Conservation (phyloP, 2,329 filamentous ascomycete species). For the Onygenales sp. region DNA sequence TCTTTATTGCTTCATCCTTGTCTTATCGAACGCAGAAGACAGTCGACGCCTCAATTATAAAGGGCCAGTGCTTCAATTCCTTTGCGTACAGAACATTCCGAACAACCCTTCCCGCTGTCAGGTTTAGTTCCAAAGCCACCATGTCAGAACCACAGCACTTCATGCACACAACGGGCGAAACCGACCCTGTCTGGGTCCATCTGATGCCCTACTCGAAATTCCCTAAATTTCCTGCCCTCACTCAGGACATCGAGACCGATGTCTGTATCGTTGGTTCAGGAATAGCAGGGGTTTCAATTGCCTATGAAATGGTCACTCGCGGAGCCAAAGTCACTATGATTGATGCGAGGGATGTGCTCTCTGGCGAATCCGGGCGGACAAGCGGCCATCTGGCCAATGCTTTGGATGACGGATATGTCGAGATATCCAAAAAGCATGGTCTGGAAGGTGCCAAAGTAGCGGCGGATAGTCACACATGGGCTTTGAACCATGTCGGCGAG, state of each 20-base stretch:
- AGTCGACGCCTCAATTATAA: not conserved
- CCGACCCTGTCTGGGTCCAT: conserved; percentile 46
- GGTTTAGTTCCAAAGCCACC: not conserved
- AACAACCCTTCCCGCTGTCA: not conserved
- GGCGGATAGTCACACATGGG: conserved; percentile 48
- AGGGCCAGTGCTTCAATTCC: not conserved
- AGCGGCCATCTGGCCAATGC: conserved; percentile 46
- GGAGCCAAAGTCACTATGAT: conserved; percentile 43
- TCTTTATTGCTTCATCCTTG: not conserved
- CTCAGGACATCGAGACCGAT: conserved; percentile 37
- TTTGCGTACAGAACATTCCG: not conserved
- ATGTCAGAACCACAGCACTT: conserved; percentile 16
- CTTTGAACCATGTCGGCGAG: conserved; percentile 42
- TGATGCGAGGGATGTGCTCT: conserved; percentile 45
- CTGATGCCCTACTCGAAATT: conserved; percentile 36
- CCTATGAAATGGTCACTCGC: conserved; percentile 45
- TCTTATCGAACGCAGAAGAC: not conserved
- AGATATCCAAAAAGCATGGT: conserved; percentile 45
- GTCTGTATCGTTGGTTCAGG: conserved; percentile 45
- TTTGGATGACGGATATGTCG: conserved; percentile 44
- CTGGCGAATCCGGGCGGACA: conserved; percentile 44
- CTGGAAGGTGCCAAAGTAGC: conserved; percentile 38
- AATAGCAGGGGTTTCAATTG: conserved; percentile 43
- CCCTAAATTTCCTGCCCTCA: conserved; percentile 36
- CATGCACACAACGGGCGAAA: conserved; percentile 41